Evolutionary conservation across 2,329 filamentous ascomycete genomes (phyloP), one percentile per base, ranked within the genome.

Genomic region (Diplodia sapinea): DNA sequence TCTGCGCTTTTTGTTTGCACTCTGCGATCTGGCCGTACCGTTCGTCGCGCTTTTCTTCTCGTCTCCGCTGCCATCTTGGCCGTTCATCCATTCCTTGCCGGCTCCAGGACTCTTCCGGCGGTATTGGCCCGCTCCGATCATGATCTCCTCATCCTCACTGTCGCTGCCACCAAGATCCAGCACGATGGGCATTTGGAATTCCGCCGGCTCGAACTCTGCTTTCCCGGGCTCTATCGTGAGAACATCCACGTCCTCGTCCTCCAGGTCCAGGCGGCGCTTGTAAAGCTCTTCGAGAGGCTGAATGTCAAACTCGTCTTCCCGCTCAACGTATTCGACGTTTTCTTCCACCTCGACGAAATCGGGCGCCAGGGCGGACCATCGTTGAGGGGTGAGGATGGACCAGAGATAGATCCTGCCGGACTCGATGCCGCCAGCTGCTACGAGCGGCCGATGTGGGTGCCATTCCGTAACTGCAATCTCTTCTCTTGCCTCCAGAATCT

Each of bases 261-360:
- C 95, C 13, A 91, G 86, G 76, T 98, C 94, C 2, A 98, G 84
- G 52, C 94, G 88, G 36, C 94, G 88, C 78, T 97, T 94, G 76
- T 96, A 93, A 67, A 98, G 89, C 78, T 98, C 94, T 76, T 97
- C 94, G 68, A 94, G 90, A 0, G 93, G 93, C 76, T 98, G 95
- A 67, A 98, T 96, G 78, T 99, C 96, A 73, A 99, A 99, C 76
- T 99, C 95, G 77, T 99, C 95, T 80, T 99, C 95, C 67, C 88
- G 87, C 79, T 99, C 95, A 51, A 96, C 88, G 76, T 99, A 99
- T 77, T 98, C 93, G 26, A 97, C 93, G 73, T 99, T 99, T 80
- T 99, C 95, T 79, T 99, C 95, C 15, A 99, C 93, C 79, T 99
- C 95, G 50, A 90, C 91, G 79, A 99, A 99, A 79, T 99, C 96